A percentile compares a stretch with the other conserved stretches of the same genome.
These are phyloP conservation scores for Chrysopogon serrulatus DNA, from an alignment of 176 grass and related monocot genomes.

Conservation along the genomic window DNA sequence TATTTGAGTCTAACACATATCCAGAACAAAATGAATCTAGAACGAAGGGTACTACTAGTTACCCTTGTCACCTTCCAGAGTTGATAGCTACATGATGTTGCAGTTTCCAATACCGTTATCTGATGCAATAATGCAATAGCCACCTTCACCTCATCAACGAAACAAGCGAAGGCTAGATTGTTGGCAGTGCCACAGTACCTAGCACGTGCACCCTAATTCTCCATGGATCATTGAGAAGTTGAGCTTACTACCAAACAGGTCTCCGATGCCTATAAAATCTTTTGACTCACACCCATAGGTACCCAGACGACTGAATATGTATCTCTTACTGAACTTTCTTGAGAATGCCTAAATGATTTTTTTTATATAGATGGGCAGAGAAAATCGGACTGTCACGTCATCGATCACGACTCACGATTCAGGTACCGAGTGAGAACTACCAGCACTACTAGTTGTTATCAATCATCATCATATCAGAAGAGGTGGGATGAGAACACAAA, in stretches of 20 bases:
- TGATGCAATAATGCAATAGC: neutral
- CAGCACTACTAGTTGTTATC: too few species aligned
- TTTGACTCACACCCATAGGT: neutral
- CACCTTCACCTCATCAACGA: neutral
- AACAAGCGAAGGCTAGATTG: neutral
- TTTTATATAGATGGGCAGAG: too few species aligned
- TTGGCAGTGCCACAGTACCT: neutral
- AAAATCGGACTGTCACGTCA: too few species aligned
- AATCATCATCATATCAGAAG: too few species aligned
- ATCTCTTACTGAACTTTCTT: neutral
- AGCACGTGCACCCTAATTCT: neutral
- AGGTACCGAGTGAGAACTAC: too few species aligned
- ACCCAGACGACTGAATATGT: neutral
- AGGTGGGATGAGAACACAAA: too few species aligned
- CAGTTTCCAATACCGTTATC: neutral
- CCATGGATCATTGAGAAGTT: conserved; percentile 11
- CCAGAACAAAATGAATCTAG: too few species aligned
- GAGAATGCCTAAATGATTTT: conserved; percentile 12
- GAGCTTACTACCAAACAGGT: neutral
- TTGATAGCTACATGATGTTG: neutral
- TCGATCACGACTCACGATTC: too few species aligned
- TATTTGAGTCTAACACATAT: neutral
- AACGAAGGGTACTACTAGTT: neutral
- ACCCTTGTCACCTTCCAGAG: neutral
- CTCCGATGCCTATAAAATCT: neutral